Evolutionary conservation across 1,284 basidiomycete species (phyloP).

Genomic region (Cryptococcus hybrid): DNA sequence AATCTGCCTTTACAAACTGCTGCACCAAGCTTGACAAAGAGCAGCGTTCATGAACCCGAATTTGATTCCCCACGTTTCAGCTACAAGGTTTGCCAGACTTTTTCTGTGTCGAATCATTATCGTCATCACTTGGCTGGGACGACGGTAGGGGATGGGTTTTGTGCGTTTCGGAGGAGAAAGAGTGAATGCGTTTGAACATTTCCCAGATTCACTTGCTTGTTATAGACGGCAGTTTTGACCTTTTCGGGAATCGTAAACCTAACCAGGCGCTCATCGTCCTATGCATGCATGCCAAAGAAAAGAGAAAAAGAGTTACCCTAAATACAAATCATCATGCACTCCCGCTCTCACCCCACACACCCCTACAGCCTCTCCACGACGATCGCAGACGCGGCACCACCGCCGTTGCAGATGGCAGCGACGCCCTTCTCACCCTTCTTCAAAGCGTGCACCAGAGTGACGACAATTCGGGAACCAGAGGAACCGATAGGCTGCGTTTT

Average conservation of each 20-base stretch:
- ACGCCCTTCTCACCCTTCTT: conserved; percentile 96
- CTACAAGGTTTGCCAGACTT: conserved; percentile 68
- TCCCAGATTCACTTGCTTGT: conserved; percentile 77
- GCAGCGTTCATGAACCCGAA: conserved; percentile 80
- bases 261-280: too few relatives aligned
- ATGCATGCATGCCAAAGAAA: too few relatives aligned
- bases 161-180: conserved; percentile 8
- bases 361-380: conserved; percentile 80
- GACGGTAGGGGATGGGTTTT: conserved; percentile 46
- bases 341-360: too few relatives aligned
- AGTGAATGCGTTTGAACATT: conserved; percentile 56
- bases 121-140: conserved; percentile 67
- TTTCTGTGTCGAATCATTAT: conserved; percentile 70
- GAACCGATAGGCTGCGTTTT: conserved; percentile 73
- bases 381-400: conserved; percentile 87
- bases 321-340: too few relatives aligned
- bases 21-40: conserved; percentile 56
- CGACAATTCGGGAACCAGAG: conserved; percentile 92
- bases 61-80: conserved; percentile 74
- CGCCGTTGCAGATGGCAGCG: conserved; percentile 97
- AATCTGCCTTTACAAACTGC: conserved; percentile 51
- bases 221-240: conserved; percentile 34
- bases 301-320: too few relatives aligned
- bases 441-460: conserved; percentile 87
- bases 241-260: too few relatives aligned